A percentile compares a stretch with the other conserved stretches of the same genome.
These are phyloP conservation scores for Jatropha curcas DNA, from an alignment of 345 rosid genomes.

Conservation along the genomic window DNA sequence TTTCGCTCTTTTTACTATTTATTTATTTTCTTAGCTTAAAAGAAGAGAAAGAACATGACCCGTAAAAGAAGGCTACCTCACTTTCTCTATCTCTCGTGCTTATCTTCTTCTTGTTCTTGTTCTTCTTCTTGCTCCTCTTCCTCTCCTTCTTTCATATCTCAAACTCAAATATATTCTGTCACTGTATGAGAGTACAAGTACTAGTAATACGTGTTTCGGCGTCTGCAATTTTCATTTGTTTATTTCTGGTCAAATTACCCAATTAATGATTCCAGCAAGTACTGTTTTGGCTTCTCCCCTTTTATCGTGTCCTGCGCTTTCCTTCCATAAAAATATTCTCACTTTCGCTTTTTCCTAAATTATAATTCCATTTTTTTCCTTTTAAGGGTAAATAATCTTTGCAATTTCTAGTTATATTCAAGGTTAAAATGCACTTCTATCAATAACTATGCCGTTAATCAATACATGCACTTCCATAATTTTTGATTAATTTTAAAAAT, in stretches of 20 bases:
- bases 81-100: neutral
- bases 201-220: neutral
- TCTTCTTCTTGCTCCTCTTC: neutral
- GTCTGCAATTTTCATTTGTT: neutral
- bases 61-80: conserved; percentile 28
- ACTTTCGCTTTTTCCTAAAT: too few species aligned
- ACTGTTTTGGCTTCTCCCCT: neutral
- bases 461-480: too few species aligned
- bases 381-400: too few species aligned
- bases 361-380: too few species aligned
- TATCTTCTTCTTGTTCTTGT: neutral
- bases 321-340: too few species aligned
- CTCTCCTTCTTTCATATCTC: neutral
- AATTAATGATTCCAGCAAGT: neutral
- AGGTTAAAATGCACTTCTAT: too few species aligned
- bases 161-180: too few species aligned
- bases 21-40: neutral
- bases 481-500: too few species aligned
- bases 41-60: conserved; percentile 34
- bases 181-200: neutral
- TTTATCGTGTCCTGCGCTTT: too few species aligned
- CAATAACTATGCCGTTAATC: too few species aligned
- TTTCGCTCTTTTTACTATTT: neutral
- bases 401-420: too few species aligned
- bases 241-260: neutral